Conservation (phyloP, 495 filamentous ascomycete genomes). For the Gamarada debralockiae region DNA sequence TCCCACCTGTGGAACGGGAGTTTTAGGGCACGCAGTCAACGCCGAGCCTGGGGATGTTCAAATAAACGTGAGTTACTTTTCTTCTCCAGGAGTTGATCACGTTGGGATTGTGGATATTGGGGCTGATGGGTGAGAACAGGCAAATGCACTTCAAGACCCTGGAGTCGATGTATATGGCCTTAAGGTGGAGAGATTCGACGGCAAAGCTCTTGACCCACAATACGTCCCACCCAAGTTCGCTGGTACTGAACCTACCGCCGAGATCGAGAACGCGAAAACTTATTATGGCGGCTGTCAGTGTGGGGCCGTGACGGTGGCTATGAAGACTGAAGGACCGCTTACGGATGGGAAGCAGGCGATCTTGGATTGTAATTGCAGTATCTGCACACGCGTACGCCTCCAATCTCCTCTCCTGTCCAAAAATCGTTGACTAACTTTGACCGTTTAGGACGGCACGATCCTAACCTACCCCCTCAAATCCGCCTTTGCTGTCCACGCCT, state of each 20-base stretch:
- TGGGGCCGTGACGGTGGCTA: conserved; percentile 38
- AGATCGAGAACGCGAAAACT: conserved; percentile 31
- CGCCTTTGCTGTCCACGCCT: not conserved
- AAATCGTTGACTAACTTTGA: not conserved
- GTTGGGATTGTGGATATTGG: not conserved
- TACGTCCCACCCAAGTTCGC: conserved; percentile 32
- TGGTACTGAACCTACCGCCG: conserved; percentile 34
- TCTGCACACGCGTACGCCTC: conserved; percentile 35
- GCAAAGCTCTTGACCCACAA: conserved; percentile 17
- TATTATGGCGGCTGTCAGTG: conserved; percentile 49
- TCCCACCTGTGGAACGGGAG: conserved; percentile 15
- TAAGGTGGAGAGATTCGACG: conserved; percentile 29
- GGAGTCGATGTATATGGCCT: too few relatives aligned
- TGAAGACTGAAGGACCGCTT: conserved; percentile 19
- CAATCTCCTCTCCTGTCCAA: not conserved
- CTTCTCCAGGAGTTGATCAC: not conserved
- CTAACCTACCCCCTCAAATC: not conserved
- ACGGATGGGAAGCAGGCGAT: conserved; percentile 15
- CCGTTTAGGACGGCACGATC: not conserved
- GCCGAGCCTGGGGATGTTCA: too few relatives aligned
- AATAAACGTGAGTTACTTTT: not conserved
- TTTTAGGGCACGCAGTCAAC: conserved; percentile 5
- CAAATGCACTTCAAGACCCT: too few relatives aligned
- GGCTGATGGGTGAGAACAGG: too few relatives aligned
- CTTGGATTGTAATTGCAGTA: conserved; percentile 37